Evolutionary conservation across 75 land plant species (phyloP).

Genomic region (Pinus tabuliformis): DNA sequence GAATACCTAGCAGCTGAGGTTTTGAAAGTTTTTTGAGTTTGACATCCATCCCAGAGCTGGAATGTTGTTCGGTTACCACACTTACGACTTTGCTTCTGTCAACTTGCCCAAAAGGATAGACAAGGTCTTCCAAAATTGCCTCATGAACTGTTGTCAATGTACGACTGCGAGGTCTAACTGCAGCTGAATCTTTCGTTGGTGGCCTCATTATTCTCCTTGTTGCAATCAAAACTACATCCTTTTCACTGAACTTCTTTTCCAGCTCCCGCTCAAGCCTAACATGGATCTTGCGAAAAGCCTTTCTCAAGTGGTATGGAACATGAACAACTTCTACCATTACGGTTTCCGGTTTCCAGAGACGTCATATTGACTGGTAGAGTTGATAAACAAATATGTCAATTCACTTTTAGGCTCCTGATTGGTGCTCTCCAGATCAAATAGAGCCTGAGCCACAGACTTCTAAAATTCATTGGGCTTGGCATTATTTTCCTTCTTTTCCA

Average conservation of each 20-base stretch:
- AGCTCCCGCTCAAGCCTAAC: constrained; percentile 76
- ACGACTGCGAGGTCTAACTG: constrained; percentile 63
- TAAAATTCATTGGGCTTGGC: constrained; percentile 81
- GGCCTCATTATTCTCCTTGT: constrained; percentile 85
- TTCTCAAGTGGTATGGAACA: constrained; percentile 72
- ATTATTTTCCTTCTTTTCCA: constrained; percentile 76
- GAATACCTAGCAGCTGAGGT: no score
- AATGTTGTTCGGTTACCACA: no score
- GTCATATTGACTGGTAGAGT: constrained; percentile 82
- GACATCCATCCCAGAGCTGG: no score
- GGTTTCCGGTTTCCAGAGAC: constrained; percentile 50
- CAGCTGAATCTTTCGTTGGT: constrained; percentile 84
- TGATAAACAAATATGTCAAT: constrained; percentile 65
- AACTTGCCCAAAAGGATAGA: constrained; percentile 30
- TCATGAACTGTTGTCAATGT: constrained; percentile 88
- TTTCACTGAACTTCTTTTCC: constrained; percentile 92
- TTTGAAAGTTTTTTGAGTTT: no score
- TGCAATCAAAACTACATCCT: constrained; percentile 79
- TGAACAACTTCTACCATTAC: constrained; percentile 60
- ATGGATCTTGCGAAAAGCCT: constrained; percentile 74
- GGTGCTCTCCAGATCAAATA: constrained; percentile 71
- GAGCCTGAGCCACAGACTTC: constrained; percentile 78
- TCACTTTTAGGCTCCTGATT: constrained; percentile 80
- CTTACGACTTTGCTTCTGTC: no score
- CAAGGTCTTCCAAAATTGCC: constrained; percentile 78